Base-by-base conservation (phyloP, 2,329 filamentous ascomycete genomes). In the Claviceps paspali region DNA sequence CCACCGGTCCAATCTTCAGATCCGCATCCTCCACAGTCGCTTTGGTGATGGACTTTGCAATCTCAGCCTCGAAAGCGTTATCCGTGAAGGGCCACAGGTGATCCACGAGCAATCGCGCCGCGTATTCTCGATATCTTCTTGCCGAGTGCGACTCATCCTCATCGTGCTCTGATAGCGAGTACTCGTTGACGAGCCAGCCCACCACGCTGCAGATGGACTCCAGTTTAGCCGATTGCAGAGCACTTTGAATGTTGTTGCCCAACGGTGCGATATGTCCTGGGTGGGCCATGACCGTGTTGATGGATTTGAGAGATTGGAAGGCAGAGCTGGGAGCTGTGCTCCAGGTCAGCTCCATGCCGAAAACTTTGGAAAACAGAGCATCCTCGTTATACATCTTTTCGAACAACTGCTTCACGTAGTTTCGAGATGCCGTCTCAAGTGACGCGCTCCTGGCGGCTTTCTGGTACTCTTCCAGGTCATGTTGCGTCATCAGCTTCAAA, bases 341-440 rank as follows among this genome's bases (percentile, higher is more conserved):
- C 55, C 70, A 73, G 17, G 65, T 59, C 1, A 69, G 63, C 32
- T 74, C 68, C 28, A 76, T 56, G 18, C 62, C 61, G 43, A 76
- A 76, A n/a, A 76, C 58, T 41, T 64, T 68, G 23, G 59, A 49
- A 41, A 76, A 73, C 3, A 76, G 51, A 15, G 54, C 59, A 19
- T 65, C 61, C 47, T 76, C 72, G 40, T 67, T 65, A 45, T 67
- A 70, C 2, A 70, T 64, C 19, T 69, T 63, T 47, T 76, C 72
- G 38, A 75, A 74, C 38, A 61, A 66, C 49, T 76, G 71, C 49
- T 76, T 76, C 43, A 76, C 62, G 38, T 65, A 71, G 45, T 71
- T 75, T 21, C 72, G 62, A 11, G 64, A 64, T 4, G 70, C 71
- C 2, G 70, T 70, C 47, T 76, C 71, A 2, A 66, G 47, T 2